Percentiles rank a stretch among this genome's conserved stretches.
These are phyloP conservation scores for Neonectria punicea DNA, from an alignment of 2,329 filamentous ascomycete species.

Conservation along the genomic window DNA sequence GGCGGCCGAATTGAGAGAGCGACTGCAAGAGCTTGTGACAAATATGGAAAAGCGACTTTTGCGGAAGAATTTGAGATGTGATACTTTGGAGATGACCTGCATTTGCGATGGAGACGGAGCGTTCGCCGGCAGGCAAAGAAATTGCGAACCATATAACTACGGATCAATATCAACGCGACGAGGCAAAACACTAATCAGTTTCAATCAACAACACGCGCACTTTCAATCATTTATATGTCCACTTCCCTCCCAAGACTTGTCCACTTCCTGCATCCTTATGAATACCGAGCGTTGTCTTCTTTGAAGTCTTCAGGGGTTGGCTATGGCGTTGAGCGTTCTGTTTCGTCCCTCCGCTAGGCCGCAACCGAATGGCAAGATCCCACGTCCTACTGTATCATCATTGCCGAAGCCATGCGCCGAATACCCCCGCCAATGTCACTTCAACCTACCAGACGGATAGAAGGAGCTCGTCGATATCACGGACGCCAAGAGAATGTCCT, in stretches of 20 bases:
- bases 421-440: slow-evolving; percentile 9
- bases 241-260: background rate
- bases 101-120: background rate
- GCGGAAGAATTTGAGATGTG: slow-evolving; percentile 14
- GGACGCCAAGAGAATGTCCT: slow-evolving; percentile 10
- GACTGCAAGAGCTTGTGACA: background rate
- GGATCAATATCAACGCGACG: background rate
- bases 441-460: background rate
- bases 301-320: background rate
- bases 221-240: slow-evolving; percentile 9
- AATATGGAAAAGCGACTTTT: slow-evolving; percentile 9
- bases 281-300: background rate
- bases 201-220: slow-evolving; percentile 4
- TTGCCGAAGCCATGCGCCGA: slow-evolving; percentile 7
- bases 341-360: slow-evolving; percentile 3
- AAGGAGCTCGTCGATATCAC: background rate
- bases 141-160: slow-evolving; percentile 16
- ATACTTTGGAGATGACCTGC: slow-evolving; percentile 16
- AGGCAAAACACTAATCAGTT: slow-evolving; percentile 19
- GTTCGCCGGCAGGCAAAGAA: background rate
- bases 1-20: slow-evolving; percentile 1
- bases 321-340: background rate
- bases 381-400: background rate
- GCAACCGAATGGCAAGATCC: background rate
- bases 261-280: background rate